Evolutionary conservation across 164 flowering plant species (phyloP).

Genomic region (Aristolochia contorta): DNA sequence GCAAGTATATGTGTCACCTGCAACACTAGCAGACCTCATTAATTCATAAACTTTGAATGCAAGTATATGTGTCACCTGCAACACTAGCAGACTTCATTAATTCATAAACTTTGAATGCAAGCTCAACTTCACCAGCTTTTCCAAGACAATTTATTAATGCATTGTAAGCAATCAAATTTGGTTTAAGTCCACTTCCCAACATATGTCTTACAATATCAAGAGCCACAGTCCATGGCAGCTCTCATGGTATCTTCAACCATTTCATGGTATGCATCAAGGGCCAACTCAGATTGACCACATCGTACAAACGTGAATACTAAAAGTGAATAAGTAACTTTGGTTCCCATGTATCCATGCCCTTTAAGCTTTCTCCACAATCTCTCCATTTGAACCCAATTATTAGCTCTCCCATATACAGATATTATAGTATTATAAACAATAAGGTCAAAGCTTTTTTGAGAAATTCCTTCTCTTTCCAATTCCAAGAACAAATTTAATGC

Average conservation of each 20-base stretch:
- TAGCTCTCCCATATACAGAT: slow-evolving; percentile 45
- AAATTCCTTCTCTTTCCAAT: slow-evolving; percentile 26
- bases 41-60: too few species aligned
- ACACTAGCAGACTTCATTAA: slow-evolving; percentile 44
- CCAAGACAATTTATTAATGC: slow-evolving; percentile 73
- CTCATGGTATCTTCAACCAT: slow-evolving; percentile 66
- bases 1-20: too few species aligned
- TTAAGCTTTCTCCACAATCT: slow-evolving; percentile 62
- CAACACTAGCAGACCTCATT: too few species aligned
- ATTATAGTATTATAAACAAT: slow-evolving; percentile 80
- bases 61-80: slow-evolving; percentile 64
- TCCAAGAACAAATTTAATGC: slow-evolving; percentile 51
- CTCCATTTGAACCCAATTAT: slow-evolving; percentile 51
- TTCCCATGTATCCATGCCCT: slow-evolving; percentile 48
- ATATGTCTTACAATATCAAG: slow-evolving; percentile 40
- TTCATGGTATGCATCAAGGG: slow-evolving; percentile 70
- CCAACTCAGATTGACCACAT: slow-evolving; percentile 59
- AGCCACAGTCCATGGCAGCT: slow-evolving; percentile 64
- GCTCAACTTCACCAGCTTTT: slow-evolving; percentile 53
- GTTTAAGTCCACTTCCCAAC: slow-evolving; percentile 41
- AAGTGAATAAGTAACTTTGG: slow-evolving; percentile 53
- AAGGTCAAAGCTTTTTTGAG: slow-evolving; percentile 38
- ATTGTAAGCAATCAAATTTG: slow-evolving; percentile 56
- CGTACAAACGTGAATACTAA: slow-evolving; percentile 61
- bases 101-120: slow-evolving; percentile 46